phyloP scores from a whole-genome alignment of 1,284 basidiomycete genomes.

The Caloboletus firmus region DNA sequence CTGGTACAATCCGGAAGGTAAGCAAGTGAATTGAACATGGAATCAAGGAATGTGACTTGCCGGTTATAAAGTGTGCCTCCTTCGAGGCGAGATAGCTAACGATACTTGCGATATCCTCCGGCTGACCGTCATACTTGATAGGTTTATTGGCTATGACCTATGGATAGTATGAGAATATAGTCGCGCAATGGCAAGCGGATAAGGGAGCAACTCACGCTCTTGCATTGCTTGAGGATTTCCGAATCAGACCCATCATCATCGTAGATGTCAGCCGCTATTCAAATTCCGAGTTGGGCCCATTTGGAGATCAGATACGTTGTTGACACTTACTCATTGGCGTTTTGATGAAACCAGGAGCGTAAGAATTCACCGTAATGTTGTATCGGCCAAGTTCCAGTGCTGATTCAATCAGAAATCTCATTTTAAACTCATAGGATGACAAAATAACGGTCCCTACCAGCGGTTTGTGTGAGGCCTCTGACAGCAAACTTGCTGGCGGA shows the following conservation, averaged over 20 bases:
- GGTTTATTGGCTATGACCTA: too few species aligned
- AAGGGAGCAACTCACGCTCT: too few species aligned
- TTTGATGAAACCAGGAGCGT: conserved; percentile 14
- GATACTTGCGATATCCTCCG: conserved; percentile 21
- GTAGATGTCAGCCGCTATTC: too few species aligned
- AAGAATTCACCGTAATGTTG: background rate
- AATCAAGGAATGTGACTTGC: background rate
- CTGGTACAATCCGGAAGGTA: too few species aligned
- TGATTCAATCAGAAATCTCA: conserved; percentile 11
- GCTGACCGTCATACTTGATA: conserved; percentile 9
- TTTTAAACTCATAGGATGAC: too few species aligned
- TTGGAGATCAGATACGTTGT: too few species aligned
- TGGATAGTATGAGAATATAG: too few species aligned
- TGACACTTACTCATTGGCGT: conserved; percentile 10
- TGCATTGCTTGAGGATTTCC: too few species aligned
- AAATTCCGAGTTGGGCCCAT: too few species aligned
- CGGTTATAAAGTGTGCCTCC: conserved; percentile 23
- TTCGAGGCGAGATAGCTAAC: conserved; percentile 24
- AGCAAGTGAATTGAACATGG: too few species aligned
- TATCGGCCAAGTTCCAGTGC: conserved; percentile 30
- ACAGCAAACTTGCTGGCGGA: conserved; percentile 3
- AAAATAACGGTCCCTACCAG: background rate
- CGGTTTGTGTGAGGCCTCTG: conserved; percentile 3
- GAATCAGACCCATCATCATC: too few species aligned
- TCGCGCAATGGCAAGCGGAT: too few species aligned